Base-by-base conservation (phyloP, 805 yeast genomes). In the Metschnikowia cubensis region DNA sequence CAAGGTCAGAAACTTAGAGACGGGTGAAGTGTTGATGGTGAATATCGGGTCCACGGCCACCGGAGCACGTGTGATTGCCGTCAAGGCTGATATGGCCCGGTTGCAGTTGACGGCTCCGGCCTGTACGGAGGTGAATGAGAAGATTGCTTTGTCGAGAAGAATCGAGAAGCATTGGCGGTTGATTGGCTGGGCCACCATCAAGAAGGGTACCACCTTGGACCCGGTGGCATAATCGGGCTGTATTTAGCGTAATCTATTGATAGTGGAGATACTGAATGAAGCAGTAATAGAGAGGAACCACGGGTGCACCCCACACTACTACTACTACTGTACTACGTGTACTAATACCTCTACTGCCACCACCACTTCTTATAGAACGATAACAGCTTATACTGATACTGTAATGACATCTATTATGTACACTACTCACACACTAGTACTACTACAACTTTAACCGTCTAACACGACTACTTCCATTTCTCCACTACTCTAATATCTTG, bases 141-240 rank as follows among this genome's bases (percentile, higher is more conserved):
- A 94, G 85, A 92, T 94, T 71, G 99, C 99, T 36, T 78, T 94
- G 66, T 90, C 97, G 41, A 88, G 99, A 81, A 91, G 99, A 82
- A 94, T 94, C 63, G 99, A 94, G 70, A 92, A 92, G 83, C 99
- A 94, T 73, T 94, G 97, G 96, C 94, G 99, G 81, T 81, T 94
- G 70, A 94, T 94, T 75, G 99, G 99, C 64, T 94, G 99, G 99
- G 99, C 99, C 62, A 90, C 96, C 46, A 92, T 91, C 69, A 87
- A 87, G 75, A 89, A 88, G 74, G 97, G 97, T 74, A 85, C 91
- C 53, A 85, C 91, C 50, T 80, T 87, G 68, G 95, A 87, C 66
- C 94, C 94, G 60, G 74, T 83, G 61, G 78, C 78, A 61, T 78
- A 67, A 41, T 3, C 42, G 15, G 40, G 39, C 46, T 42, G 29